These are phyloP conservation scores for Pythium rhizo-oryzae DNA, from an alignment of 352 stramenopile genomes.

Conservation along the genomic window DNA sequence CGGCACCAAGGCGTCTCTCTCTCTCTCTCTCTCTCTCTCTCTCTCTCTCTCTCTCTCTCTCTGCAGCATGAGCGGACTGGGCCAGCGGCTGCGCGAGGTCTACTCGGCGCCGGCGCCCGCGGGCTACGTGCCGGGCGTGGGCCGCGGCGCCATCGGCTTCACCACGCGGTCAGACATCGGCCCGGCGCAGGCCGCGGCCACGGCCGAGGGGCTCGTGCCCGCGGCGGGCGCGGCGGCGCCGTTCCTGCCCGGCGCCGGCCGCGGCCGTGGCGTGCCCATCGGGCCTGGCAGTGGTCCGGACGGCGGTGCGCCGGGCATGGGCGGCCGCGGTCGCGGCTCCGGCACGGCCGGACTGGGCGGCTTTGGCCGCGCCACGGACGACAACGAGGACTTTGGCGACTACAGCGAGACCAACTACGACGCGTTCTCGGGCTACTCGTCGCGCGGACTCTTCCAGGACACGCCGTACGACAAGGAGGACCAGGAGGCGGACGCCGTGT, in stretches of 20 bases:
- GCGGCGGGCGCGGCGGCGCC: conserved; percentile 45
- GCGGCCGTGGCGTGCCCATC: conserved; percentile 66
- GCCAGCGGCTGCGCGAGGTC: conserved; percentile 71
- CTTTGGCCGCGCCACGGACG: conserved; percentile 85
- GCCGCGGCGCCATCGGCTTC: conserved; percentile 96
- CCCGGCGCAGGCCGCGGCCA: conserved; percentile 72
- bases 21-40: neutral
- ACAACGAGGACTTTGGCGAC: conserved; percentile 87
- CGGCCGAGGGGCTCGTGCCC: conserved; percentile 52
- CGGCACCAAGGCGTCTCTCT: neutral
- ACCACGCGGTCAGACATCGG: conserved; percentile 98
- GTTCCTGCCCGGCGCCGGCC: conserved; percentile 84
- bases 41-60: neutral
- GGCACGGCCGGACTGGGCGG: conserved; percentile 81
- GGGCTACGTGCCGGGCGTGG: conserved; percentile 96
- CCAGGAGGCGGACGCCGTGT: conserved; percentile 96
- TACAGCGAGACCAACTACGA: conserved; percentile 94
- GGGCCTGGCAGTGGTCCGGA: conserved; percentile 26
- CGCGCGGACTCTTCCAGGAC: conserved; percentile 87
- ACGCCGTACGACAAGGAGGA: conserved; percentile 97
- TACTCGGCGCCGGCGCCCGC: conserved; percentile 90
- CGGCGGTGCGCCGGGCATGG: conserved; percentile 14
- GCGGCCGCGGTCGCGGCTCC: conserved; percentile 63
- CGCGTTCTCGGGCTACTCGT: conserved; percentile 90
- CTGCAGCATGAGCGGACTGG: conserved; percentile 67